Evolutionary conservation across 2,329 filamentous ascomycete species (phyloP), one percentile per base, ranked within the genome.

Genomic region (Metarhizium guizhouense): DNA sequence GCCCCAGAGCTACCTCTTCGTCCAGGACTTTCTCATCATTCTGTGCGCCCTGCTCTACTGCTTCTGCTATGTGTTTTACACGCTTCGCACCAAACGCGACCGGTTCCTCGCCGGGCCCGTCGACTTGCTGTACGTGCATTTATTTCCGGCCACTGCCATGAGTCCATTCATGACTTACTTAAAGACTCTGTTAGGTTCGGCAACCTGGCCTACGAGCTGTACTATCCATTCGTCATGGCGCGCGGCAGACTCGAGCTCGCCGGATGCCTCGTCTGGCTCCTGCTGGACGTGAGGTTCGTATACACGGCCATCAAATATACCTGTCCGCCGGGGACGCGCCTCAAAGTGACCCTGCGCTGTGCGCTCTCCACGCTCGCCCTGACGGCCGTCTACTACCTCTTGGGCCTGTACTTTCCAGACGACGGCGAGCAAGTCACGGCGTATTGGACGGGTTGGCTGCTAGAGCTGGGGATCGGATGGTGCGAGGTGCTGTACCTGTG

Each of bases 1-100:
- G n/a, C 54, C 54, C 30, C 49, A 56, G 50, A 56, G 54, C 45
- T 56, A 56, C 25, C 50, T 56, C 2, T 48, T 56, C 20, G 54
- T 56, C 25, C 54, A 56, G 32, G 54, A 56, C 36, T 56, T 56
- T 48, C 42, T 56, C 14, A 56, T 56, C 6, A 4, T 56, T 6
- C 47, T 48, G 10, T 56, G 54, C 14, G 54, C 54, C 38, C 29
- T 56, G 18, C 11, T 49, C 7, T 56, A 56, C 25, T 53, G 50
- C 42, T 47, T 56, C 40, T 47, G 40, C 54, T 56, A 56, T 30
- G 18, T 56, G 3, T 56, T 52, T 49, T 56, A 56, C 43, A 49
- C 50, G 18, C 30, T 48, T 1, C 51, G 51, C 49, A 56, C 50
- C 6, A 56, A 52, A 43, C 50, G 54, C 30, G 54, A 56, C 42